Evolutionary conservation across 1,284 basidiomycete genomes (phyloP).

Genomic region (Pascua sp.): DNA sequence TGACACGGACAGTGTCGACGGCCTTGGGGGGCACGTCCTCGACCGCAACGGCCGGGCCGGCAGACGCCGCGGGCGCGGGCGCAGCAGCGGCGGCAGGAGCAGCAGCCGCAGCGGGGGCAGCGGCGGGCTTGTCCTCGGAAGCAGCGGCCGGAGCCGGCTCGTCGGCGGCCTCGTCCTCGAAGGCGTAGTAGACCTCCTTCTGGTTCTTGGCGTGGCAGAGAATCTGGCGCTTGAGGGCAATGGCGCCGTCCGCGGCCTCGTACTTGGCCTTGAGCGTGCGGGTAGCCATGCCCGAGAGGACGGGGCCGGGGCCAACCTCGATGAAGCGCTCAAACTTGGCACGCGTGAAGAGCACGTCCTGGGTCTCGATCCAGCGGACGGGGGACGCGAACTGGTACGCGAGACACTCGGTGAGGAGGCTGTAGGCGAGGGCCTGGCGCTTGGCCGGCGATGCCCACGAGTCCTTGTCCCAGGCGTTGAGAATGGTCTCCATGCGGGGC

Average conservation of each 20-base stretch:
- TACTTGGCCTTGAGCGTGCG: constrained; percentile 96
- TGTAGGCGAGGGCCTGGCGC: constrained; percentile 88
- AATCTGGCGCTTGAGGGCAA: constrained; percentile 74
- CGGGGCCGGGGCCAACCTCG: constrained; percentile 94
- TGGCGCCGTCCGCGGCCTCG: constrained; percentile 81
- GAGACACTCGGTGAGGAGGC: constrained; percentile 90
- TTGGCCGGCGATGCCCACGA: constrained; percentile 77
- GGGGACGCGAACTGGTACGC: constrained; percentile 90
- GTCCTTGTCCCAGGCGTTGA: constrained; percentile 90
- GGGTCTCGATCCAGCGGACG: constrained; percentile 98
- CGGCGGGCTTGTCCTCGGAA: constrained; percentile 45
- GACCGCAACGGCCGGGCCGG: constrained; percentile 66
- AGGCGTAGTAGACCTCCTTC: constrained; percentile 97
- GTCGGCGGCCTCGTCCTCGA: constrained; percentile 73
- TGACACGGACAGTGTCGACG: constrained; percentile 77
- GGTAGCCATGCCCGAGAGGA: constrained; percentile 88
- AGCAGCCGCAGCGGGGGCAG: constrained; percentile 53
- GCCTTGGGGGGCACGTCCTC: constrained; percentile 88
- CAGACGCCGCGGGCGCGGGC: constrained; percentile 53
- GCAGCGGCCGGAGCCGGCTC: constrained; percentile 53
- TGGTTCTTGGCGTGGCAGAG: constrained; percentile 91
- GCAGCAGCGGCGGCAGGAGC: constrained; percentile 54
- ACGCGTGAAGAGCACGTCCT: constrained; percentile 86
- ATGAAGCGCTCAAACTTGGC: constrained; percentile 91
- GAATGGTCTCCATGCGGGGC: constrained; percentile 84